Conservation (phyloP, 2,329 filamentous ascomycete species). For the Mycogone perniciosa region DNA sequence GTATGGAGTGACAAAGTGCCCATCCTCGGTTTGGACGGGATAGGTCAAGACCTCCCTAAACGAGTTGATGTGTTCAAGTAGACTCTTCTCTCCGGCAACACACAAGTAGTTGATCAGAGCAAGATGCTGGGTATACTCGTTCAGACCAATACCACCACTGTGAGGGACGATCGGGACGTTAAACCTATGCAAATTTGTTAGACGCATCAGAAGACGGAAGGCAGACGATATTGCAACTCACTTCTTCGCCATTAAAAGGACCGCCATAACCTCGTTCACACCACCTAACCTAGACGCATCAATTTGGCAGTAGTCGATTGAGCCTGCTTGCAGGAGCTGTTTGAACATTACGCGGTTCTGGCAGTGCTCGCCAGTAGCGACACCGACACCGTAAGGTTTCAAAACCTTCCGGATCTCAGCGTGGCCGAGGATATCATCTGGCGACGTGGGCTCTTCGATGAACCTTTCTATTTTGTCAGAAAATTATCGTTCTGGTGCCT, state of each 20-base stretch:
- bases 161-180: slow-evolving; percentile 14
- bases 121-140: slow-evolving; percentile 15
- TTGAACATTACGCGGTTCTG: slow-evolving; percentile 93
- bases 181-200: slow-evolving; percentile 4
- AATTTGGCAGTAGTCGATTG: slow-evolving; percentile 82
- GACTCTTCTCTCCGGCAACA: slow-evolving; percentile 12
- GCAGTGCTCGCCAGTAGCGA: slow-evolving; percentile 89
- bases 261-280: slow-evolving; percentile 87
- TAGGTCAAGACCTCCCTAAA: slow-evolving; percentile 10
- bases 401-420: slow-evolving; percentile 76
- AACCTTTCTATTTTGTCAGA: slow-evolving; percentile 51
- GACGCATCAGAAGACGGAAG: background rate
- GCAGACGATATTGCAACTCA: background rate
- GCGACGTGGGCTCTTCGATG: slow-evolving; percentile 86
- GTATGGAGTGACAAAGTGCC: slow-evolving; percentile 12
- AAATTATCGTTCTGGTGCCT: background rate
- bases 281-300: slow-evolving; percentile 84
- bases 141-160: slow-evolving; percentile 13
- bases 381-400: slow-evolving; percentile 65
- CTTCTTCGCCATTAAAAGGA: slow-evolving; percentile 57
- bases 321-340: slow-evolving; percentile 71
- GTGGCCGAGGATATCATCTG: slow-evolving; percentile 84
- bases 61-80: slow-evolving; percentile 13
- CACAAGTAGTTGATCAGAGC: slow-evolving; percentile 13
- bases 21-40: slow-evolving; percentile 10